Percentiles rank a stretch among this genome's conserved stretches.
Conservation (phyloP, 1,139 yeast genomes). For the Pichia sp. region DNA sequence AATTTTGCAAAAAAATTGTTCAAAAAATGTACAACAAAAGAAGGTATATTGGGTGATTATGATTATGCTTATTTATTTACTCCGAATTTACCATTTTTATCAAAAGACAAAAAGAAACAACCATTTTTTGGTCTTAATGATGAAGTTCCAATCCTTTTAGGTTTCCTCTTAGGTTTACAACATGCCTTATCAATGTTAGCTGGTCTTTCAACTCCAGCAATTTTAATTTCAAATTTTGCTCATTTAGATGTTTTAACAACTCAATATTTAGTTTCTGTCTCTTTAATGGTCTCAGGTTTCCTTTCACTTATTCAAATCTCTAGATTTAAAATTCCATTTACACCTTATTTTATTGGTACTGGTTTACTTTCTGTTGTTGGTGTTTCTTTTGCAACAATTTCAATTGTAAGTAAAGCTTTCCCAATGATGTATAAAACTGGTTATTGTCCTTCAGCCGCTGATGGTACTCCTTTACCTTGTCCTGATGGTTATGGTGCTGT, state of each 20-base stretch:
- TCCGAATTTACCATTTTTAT: constrained; percentile 67
- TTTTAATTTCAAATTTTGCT: constrained; percentile 58
- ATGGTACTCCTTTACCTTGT: constrained; percentile 68
- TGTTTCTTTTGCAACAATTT: constrained; percentile 80
- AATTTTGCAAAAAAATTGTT: constrained; percentile 1
- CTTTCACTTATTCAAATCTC: constrained; percentile 74
- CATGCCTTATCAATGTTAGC: constrained; percentile 88
- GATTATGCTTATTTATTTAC: constrained; percentile 72
- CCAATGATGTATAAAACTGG: constrained; percentile 79
- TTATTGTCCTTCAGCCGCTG: constrained; percentile 51
- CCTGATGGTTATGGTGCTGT: constrained; percentile 88
- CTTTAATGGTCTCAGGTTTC: constrained; percentile 70
- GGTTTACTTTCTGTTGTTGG: constrained; percentile 87
- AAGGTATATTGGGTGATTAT: constrained; percentile 77
- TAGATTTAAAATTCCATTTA: constrained; percentile 64
- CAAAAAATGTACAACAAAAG: constrained; percentile 46
- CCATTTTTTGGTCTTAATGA: constrained; percentile 79
- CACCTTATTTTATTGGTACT: constrained; percentile 76
- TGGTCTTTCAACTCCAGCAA: constrained; percentile 83
- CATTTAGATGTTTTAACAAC: constrained; percentile 44
- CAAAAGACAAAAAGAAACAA: constrained; percentile 43
- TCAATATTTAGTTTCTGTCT: constrained; percentile 71
- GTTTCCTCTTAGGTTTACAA: constrained; percentile 74
- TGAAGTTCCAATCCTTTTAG: constrained; percentile 72
- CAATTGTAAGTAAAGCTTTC: constrained; percentile 67